phyloP scores from a whole-genome alignment of 2,329 filamentous ascomycete genomes.

The Cryphonectria naterciae region DNA sequence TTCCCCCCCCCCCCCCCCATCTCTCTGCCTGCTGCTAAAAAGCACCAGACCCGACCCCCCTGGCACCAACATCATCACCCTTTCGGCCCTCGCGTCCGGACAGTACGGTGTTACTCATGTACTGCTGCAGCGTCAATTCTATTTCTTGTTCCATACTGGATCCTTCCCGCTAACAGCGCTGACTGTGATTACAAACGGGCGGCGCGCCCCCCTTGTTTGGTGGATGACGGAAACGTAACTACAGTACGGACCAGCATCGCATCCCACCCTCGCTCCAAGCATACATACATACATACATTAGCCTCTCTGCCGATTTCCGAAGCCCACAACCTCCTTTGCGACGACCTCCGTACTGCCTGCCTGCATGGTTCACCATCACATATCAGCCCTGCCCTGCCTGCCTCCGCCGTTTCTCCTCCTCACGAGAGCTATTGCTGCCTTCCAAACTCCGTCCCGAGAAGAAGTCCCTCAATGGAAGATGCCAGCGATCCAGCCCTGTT shows the following conservation, averaged over 20 bases:
- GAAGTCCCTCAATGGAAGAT: constrained; percentile 27
- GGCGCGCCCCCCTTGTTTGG: neutral
- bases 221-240: constrained; percentile 4
- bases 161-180: neutral
- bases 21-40: no score
- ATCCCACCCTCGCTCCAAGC: constrained; percentile 1
- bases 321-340: neutral
- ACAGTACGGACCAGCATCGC: neutral
- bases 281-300: neutral
- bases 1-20: no score
- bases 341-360: neutral
- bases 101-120: neutral
- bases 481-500: constrained; percentile 26
- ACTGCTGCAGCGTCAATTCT: neutral
- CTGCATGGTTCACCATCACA: neutral
- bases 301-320: neutral
- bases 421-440: neutral
- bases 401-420: neutral
- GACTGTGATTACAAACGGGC: constrained; percentile 10
- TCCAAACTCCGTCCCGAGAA: constrained; percentile 5
- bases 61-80: neutral
- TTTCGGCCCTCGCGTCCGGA: neutral
- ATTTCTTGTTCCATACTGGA: neutral
- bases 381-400: neutral
- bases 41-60: neutral